A percentile compares a stretch with the other conserved stretches of the same genome.
Conservation (phyloP, 495 filamentous ascomycete species). For the Symbiotaphrina buchneri region DNA sequence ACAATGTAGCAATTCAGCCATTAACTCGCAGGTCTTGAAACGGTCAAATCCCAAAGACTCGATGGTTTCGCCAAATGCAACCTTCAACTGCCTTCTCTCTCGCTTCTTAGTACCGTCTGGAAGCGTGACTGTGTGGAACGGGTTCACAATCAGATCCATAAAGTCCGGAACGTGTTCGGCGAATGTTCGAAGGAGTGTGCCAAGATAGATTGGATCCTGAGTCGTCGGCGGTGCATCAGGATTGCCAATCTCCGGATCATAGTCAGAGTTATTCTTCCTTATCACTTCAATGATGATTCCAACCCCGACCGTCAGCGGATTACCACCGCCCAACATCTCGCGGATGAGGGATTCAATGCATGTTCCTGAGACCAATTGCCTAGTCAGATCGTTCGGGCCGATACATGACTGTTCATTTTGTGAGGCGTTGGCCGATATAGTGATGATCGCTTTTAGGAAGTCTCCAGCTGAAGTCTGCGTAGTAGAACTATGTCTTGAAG, state of each 20-base stretch:
- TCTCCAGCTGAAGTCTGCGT: conserved; percentile 95
- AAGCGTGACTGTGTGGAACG: conserved; percentile 34
- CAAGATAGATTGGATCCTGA: conserved; percentile 91
- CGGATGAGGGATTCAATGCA: conserved; percentile 65
- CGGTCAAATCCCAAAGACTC: conserved; percentile 93
- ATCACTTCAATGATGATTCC: conserved; percentile 98
- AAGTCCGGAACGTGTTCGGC: conserved; percentile 86
- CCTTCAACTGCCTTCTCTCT: conserved; percentile 43
- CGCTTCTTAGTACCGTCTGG: conserved; percentile 33
- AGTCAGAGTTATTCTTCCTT: conserved; percentile 98
- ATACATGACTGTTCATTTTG: conserved; percentile 97
- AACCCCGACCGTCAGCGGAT: conserved; percentile 87
- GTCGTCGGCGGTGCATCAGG: conserved; percentile 57
- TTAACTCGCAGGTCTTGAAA: conserved; percentile 97
- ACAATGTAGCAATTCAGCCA: conserved; percentile 94
- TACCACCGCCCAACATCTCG: conserved; percentile 87
- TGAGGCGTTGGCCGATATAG: conserved; percentile 93
- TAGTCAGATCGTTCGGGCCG: conserved; percentile 87
- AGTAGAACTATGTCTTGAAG: conserved; percentile 55
- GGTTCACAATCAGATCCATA: conserved; percentile 64
- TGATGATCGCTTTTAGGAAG: conserved; percentile 97
- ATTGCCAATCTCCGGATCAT: conserved; percentile 71
- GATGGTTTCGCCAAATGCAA: conserved; percentile 74
- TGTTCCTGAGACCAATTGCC: conserved; percentile 75
- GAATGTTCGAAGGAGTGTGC: conserved; percentile 76